phyloP scores from a whole-genome alignment of 352 stramenopile genomes.

The Pythium sukuiense region DNA sequence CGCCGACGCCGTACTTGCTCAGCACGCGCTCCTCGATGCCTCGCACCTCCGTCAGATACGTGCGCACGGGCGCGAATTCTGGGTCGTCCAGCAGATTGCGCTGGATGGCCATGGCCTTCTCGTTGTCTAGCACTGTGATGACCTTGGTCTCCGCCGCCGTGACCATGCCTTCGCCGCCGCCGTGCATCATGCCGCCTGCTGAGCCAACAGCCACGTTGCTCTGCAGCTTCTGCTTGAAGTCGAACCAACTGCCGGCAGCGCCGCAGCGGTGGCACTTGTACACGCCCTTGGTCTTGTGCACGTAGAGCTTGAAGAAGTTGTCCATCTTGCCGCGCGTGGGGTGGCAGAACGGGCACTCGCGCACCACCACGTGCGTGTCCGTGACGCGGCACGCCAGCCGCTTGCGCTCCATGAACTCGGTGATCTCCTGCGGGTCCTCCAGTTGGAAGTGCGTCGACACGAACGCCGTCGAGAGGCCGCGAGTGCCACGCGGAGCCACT shows the following conservation, averaged over 20 bases:
- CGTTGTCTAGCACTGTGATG: conserved; percentile 80
- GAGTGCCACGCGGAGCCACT: background rate
- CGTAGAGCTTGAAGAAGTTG: conserved; percentile 92
- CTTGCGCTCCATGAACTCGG: conserved; percentile 75
- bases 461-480: conserved; percentile 36
- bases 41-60: conserved; percentile 73
- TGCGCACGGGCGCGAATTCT: conserved; percentile 58
- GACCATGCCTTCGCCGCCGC: conserved; percentile 10
- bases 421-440: conserved; percentile 64
- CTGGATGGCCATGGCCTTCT: conserved; percentile 83
- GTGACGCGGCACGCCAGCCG: conserved; percentile 60
- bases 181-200: conserved; percentile 38
- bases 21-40: conserved; percentile 72
- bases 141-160: conserved; percentile 46
- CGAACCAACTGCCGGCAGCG: conserved; percentile 83
- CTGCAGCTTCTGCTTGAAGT: conserved; percentile 86
- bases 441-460: conserved; percentile 82
- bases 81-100: conserved; percentile 73
- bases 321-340: conserved; percentile 72
- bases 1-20: conserved; percentile 88
- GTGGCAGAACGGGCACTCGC: conserved; percentile 89
- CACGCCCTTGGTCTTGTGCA: conserved; percentile 83
- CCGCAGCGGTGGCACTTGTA: conserved; percentile 92
- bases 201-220: conserved; percentile 53
- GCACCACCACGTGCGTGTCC: conserved; percentile 77